Percentiles rank a stretch among this genome's conserved stretches.
phyloP scores from a whole-genome alignment of 257 asterid genomes.

The Solanum paucissectum region DNA sequence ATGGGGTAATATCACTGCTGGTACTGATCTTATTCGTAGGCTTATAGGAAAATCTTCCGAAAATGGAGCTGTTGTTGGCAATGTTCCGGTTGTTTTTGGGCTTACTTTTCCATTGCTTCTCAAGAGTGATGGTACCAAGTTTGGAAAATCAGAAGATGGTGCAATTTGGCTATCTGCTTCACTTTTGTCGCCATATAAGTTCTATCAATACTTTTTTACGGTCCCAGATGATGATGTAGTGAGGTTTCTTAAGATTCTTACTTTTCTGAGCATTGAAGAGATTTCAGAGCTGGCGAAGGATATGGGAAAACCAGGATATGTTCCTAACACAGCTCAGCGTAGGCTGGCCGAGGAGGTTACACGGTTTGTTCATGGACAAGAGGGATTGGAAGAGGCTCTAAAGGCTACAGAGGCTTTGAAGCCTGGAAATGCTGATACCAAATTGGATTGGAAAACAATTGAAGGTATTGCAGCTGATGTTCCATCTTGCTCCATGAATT shows the following conservation, averaged over 20 bases:
- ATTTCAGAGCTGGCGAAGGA: conserved; percentile 39
- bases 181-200: conserved; percentile 65
- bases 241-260: conserved; percentile 64
- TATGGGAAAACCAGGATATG: conserved; percentile 46
- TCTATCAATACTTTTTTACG: conserved; percentile 72
- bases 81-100: conserved; percentile 24
- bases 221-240: conserved; percentile 67
- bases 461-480: conserved; percentile 75
- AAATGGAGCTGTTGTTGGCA: neutral
- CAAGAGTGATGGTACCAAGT: conserved; percentile 84
- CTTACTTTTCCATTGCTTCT: conserved; percentile 88
- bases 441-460: conserved; percentile 55
- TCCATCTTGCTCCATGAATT: conserved; percentile 45
- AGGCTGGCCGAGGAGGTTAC: conserved; percentile 91
- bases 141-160: conserved; percentile 90
- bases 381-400: conserved; percentile 62
- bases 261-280: conserved; percentile 64
- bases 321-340: conserved; percentile 74
- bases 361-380: conserved; percentile 84
- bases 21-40: conserved; percentile 79
- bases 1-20: conserved; percentile 94
- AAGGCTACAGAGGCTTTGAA: conserved; percentile 80
- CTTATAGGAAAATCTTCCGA: conserved; percentile 6
- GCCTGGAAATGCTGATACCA: conserved; percentile 64
- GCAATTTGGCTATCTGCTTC: conserved; percentile 82